These are phyloP conservation scores for Leishmania guyanensis DNA, from an alignment of 208 protist genomes.

Conservation along the genomic window DNA sequence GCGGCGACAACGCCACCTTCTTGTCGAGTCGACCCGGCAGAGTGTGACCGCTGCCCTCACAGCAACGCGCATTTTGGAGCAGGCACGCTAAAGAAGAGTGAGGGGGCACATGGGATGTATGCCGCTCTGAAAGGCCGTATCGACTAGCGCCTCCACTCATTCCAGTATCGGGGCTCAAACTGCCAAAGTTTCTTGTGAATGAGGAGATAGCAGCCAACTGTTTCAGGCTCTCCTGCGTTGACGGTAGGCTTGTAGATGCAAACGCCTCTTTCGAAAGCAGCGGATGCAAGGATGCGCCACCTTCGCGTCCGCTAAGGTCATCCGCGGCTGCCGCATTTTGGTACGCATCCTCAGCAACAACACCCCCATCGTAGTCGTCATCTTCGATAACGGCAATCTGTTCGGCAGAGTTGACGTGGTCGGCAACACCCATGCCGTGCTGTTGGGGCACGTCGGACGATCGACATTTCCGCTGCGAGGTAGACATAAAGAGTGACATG, in stretches of 20 bases:
- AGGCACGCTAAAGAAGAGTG: background rate
- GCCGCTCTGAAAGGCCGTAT: background rate
- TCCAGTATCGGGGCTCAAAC: background rate
- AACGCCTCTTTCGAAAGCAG: slow-evolving; percentile 1
- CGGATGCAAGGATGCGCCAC: background rate
- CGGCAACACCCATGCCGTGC: background rate
- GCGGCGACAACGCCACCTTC: background rate
- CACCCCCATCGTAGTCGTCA: background rate
- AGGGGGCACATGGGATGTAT: background rate
- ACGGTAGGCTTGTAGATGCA: background rate
- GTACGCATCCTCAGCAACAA: background rate
- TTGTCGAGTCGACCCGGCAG: background rate
- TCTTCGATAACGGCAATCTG: background rate
- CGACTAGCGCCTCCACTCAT: too few relatives aligned
- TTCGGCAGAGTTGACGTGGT: background rate
- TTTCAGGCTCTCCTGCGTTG: slow-evolving; percentile 15
- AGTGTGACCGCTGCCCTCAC: background rate
- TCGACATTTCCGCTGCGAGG: background rate
- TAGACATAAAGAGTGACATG: slow-evolving; percentile 24
- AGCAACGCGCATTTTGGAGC: slow-evolving; percentile 12
- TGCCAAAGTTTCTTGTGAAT: slow-evolving; percentile 9
- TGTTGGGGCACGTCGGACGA: background rate
- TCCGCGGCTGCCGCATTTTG: background rate
- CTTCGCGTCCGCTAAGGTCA: background rate
- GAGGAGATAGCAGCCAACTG: background rate